These are phyloP conservation scores for Boletus subcaerulescens DNA, from an alignment of 768 basidiomycete genomes.

Conservation along the genomic window DNA sequence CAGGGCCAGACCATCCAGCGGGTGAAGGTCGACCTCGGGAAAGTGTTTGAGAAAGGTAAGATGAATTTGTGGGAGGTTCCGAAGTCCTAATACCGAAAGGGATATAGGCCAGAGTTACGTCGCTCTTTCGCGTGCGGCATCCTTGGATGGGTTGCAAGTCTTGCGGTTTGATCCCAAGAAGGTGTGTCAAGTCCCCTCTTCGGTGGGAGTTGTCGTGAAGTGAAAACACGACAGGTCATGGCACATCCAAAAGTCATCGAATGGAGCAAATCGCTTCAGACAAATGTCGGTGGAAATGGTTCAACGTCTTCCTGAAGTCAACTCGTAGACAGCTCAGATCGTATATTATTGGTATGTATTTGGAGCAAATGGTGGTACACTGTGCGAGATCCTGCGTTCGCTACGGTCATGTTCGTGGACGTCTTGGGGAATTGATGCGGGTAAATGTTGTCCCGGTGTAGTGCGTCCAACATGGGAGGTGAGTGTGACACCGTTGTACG, in stretches of 20 bases:
- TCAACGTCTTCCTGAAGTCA: background rate
- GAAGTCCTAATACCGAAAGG: background rate
- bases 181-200: constrained; percentile 25
- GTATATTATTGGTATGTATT: constrained; percentile 11
- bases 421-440: too few species aligned
- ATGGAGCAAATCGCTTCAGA: constrained; percentile 36
- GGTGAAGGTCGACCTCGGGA: constrained; percentile 61
- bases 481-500: too few species aligned
- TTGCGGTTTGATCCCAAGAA: constrained; percentile 51
- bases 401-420: too few species aligned
- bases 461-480: too few species aligned
- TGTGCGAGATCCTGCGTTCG: background rate
- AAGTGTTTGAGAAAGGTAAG: constrained; percentile 59
- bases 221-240: constrained; percentile 32
- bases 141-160: constrained; percentile 53
- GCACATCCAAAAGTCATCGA: constrained; percentile 44
- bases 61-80: background rate
- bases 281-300: background rate
- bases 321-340: background rate
- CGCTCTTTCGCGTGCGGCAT: constrained; percentile 50
- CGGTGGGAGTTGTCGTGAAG: background rate
- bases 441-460: too few species aligned
- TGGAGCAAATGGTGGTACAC: background rate
- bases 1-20: constrained; percentile 72
- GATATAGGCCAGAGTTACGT: constrained; percentile 47